A percentile compares a stretch with the other conserved stretches of the same genome.
Evolutionary conservation across 2,329 filamentous ascomycete genomes (phyloP).

Genomic region (Hypoxylon sp.): DNA sequence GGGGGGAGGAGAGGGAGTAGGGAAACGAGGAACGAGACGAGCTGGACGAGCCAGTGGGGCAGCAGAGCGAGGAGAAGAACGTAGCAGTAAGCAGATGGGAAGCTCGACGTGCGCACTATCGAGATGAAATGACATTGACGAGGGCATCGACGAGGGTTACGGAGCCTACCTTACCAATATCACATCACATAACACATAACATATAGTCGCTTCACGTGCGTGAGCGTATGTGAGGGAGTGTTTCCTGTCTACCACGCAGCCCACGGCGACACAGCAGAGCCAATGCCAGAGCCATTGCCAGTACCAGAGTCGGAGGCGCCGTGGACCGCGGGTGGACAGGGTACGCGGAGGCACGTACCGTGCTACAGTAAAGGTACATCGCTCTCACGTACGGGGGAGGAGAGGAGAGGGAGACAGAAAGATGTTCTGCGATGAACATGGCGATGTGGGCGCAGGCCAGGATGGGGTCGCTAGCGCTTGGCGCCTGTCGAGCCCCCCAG

Average conservation of each 20-base stretch:
- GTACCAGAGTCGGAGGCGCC: constrained; percentile 7
- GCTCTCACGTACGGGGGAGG: background rate
- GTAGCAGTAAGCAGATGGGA: constrained; percentile 22
- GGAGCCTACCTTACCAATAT: constrained; percentile 6
- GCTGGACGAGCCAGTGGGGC: constrained; percentile 33
- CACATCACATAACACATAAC: background rate
- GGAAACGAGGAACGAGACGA: constrained; percentile 16
- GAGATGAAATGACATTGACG: constrained; percentile 21
- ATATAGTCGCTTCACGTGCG: constrained; percentile 16
- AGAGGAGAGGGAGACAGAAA: constrained; percentile 10
- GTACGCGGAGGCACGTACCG: constrained; percentile 15
- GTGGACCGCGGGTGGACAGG: too few species aligned
- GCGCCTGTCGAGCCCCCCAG: constrained; percentile 42
- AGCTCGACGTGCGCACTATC: constrained; percentile 24
- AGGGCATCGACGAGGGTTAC: constrained; percentile 16
- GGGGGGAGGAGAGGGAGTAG: constrained; percentile 10
- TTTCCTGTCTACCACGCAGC: constrained; percentile 13
- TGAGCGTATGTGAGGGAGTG: constrained; percentile 16
- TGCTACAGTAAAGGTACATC: background rate
- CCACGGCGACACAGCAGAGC: constrained; percentile 17
- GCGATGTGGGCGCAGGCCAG: constrained; percentile 37
- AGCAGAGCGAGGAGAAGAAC: constrained; percentile 12
- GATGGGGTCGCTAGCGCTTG: constrained; percentile 41
- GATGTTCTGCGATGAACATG: constrained; percentile 30
- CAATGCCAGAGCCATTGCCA: constrained; percentile 6